Evolutionary conservation across 495 filamentous ascomycete species (phyloP), one percentile per base, ranked within the genome.

Genomic region (Penicillium psychrofluorescens): DNA sequence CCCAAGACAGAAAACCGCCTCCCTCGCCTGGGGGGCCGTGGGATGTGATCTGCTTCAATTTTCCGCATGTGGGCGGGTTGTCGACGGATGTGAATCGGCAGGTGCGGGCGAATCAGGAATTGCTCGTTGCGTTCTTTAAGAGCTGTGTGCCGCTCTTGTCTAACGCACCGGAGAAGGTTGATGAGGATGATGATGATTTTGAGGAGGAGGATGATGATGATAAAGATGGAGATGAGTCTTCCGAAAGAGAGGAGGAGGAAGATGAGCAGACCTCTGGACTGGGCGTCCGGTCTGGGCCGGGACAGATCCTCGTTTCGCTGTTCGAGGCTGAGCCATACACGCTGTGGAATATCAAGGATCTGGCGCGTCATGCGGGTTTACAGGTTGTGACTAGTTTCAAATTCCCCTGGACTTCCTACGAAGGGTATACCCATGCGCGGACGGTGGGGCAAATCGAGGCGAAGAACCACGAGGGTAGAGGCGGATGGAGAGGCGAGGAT

Each of bases 301-400:
- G 88, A 4, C 79, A 78, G 32, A 84, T 96, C 35, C 56, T 95
- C 13, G 81, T 97, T 1, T 94, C 90, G 2, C 62, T 96, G 6
- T 97, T 98, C 58, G 90, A 95, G 63, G 85, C 84, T 33, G 81
- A 91, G 56, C 92, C 91, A 1, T 98, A 98, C 61, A 89, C 86
- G 8, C 72, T 95, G 9, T 98, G 92, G 92, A 95, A 97, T 62
- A 78, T 96, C 29, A 78, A 81, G 13, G 89, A 95, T 61, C 67
- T 98, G 13, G 92, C 81, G 5, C 71, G 88, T 4, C 86, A 94
- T 64, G 72, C 74, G 7, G 90, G 88, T 14, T 67, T 96, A 38
- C 72, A 74, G 38, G 86, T 95, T 40, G 72, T 80, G 42, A 71
- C 79, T 43, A 94, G 87, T 61, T 95, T 90, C 57, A 68, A 60